A percentile compares a stretch with the other conserved stretches of the same genome.
Evolutionary conservation across 23 red algal species (phyloP).

Genomic region (Porphyridium purpureum): DNA sequence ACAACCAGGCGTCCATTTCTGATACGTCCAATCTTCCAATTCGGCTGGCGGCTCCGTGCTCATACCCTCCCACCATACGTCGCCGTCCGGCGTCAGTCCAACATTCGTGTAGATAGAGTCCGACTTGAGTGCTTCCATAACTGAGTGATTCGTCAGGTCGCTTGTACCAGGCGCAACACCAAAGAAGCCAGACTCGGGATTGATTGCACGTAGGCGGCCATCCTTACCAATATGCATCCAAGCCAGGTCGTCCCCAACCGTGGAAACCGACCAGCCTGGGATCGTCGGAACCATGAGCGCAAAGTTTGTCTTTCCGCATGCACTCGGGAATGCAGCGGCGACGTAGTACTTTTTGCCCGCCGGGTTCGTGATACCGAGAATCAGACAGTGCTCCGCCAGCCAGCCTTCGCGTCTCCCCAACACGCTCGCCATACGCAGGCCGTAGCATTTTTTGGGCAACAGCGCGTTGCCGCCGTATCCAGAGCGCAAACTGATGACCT

Average conservation of each 20-base stretch:
- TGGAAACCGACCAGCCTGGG: neutral
- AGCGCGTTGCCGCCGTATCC: neutral
- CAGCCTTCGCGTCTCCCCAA: neutral
- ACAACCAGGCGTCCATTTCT: neutral
- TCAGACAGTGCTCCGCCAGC: constrained; percentile 1
- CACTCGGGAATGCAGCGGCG: neutral
- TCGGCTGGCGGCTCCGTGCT: too few species aligned
- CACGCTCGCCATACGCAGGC: neutral
- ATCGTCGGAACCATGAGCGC: neutral
- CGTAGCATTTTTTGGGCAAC: neutral
- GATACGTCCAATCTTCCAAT: neutral
- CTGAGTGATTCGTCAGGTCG: too few species aligned
- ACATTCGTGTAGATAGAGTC: too few species aligned
- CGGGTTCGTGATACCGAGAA: neutral
- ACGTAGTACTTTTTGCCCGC: neutral
- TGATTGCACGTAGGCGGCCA: too few species aligned
- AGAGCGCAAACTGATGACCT: neutral
- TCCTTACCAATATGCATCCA: too few species aligned
- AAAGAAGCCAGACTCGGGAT: too few species aligned
- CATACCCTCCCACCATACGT: too few species aligned
- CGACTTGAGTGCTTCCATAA: too few species aligned
- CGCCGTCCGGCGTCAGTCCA: too few species aligned
- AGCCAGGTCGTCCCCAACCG: neutral
- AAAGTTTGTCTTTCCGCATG: neutral
- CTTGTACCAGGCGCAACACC: too few species aligned